Base-by-base conservation (phyloP, 352 stramenopile genomes). In the Phytophthora chlamydospora region DNA sequence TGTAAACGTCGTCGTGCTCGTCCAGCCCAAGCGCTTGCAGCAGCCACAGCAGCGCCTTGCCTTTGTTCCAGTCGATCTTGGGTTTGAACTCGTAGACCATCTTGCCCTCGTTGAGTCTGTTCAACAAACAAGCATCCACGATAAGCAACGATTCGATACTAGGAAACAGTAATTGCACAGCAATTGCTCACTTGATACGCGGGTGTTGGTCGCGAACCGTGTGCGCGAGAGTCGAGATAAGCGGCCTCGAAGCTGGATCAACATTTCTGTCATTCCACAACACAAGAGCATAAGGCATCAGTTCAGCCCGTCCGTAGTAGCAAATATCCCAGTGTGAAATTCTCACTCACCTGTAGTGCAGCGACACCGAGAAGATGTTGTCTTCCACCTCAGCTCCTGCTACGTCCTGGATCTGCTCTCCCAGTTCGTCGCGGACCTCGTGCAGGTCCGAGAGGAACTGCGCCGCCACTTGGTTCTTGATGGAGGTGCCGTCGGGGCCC, bases 11-110 rank as follows among this genome's bases (percentile, higher is more conserved):
- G 29, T 93, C 80, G 31, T 76, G 60, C 47, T 89, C 62, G 55
- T 93, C 85, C 21, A 95, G 62, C 1, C 75, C 81, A 9, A 96
- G 73, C 31, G 80, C 73, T 44, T 95, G 63, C 53, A 97, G 66
- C 38, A 96, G 70, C 90, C 89, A 97, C 29, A 94, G 52, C 31
- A 97, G 75, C 45, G 87, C 88, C 62, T 96, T 96, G 59, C 90
- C 90, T 68, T 97, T 97, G 81, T 97, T 90, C 90, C 90, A 97
- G 48, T 95, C 81, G 21, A 97, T 92, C 66, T 96, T 93, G 7
- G 90, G 90, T 62, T 95, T 95, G 64, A 90, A 93, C 57, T 97
- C 90, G 61, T 83, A 96, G 12, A 97, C 90, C 88, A 95, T 93
- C 64, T 96, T 96, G 48, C 88, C 88, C 44, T 87, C 69, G 61